Base-by-base conservation (phyloP, 2,329 filamentous ascomycete species). In the Hymenoscyphus fraxineus region DNA sequence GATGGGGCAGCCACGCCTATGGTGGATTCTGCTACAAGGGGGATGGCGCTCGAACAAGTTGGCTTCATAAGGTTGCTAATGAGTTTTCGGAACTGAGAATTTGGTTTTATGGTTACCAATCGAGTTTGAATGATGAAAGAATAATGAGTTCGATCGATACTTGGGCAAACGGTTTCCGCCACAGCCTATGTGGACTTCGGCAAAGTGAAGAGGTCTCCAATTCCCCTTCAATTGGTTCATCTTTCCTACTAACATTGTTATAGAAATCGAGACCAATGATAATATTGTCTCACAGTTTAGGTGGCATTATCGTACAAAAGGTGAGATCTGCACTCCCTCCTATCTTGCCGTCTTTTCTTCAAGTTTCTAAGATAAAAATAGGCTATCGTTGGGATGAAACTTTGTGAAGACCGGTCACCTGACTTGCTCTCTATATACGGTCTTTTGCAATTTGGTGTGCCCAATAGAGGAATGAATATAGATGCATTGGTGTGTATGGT, bases 101-200 rank as follows among this genome's bases (percentile, higher is more conserved):
- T 55, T 27, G 51, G 51, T 22, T 55, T 27, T 55, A 55, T 55
- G 51, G 51, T 12, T 55, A 55, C n/a, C 7, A 55, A 31, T 55
- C 19, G 6, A 6, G 27, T 10, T 27, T 55, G 16, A 55, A 7
- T 4, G 19, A 55, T n/a, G 16, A 55, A 7, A 22, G 1, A 4
- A 6, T 4, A 7, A 16, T 27, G 6, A 31, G 19, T 55, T 6
- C 51, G 6, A 55, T n/a, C n/a, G 51, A 55, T 10, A 15, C 19
- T 27, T 31, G 27, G 19, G 51, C 51, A 4, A 15, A 22, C 12
- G 9, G 6, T 10, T 55, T 55, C 16, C 51, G 51, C 19, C 9
- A 55, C 12, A 44, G 15, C 40, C 19, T 55, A 7, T 6, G 19
- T 22, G 19, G 51, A 55, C 19, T 55, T 55, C 51, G 19, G 16